Evolutionary conservation across 169 alveolate genomes (phyloP), one percentile per base, ranked within the genome.

Genomic region (Eimeria maxima): DNA sequence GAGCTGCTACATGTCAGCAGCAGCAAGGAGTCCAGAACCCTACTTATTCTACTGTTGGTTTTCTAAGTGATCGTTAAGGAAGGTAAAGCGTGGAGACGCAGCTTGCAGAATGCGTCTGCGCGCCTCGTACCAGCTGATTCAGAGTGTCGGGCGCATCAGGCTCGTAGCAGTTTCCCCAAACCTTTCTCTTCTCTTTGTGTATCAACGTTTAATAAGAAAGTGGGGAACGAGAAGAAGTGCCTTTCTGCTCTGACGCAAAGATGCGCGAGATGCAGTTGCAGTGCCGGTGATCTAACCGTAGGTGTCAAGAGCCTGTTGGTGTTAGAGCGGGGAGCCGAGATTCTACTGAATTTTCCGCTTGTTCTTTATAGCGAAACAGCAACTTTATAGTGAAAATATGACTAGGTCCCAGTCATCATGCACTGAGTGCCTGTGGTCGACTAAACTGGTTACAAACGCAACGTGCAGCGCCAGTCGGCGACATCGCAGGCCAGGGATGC

Each of bases 231-330:
- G 88, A 78, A 45, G 88, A 22, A 78, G 88, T 50, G n/a, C 67
- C 44, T 78, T 14, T n/a, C 87, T 45, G 60, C 29, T 20, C 22
- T 47, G 24, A 45, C 24, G 88, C 45, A 78, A 47, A 47, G n/a
- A 63, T 78, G 88, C 27, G 91, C 91, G 53, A 55, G 91, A 57
- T 83, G 91, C 91, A 83, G 91, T 76, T 27, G 76, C 38, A 33
- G 76, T 57, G 33, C 57, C 63, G 53, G 76, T 57, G 91, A 83
- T 83, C 74, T 83, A 53, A 33, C 91, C 24, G 67, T 67, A 6
- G 89, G 89, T 14, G 44, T 47, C 89, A 10, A 60, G 42, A 55
- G 91, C 74, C 76, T 3, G 69, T 10, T 53, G 53, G 91, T 83
- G 91, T 57, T 83, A 53, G n/a, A 24, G 60, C 65, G 63, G 53